Conservation (phyloP, 805 yeast species). For the Priceomyces melissophilus region DNA sequence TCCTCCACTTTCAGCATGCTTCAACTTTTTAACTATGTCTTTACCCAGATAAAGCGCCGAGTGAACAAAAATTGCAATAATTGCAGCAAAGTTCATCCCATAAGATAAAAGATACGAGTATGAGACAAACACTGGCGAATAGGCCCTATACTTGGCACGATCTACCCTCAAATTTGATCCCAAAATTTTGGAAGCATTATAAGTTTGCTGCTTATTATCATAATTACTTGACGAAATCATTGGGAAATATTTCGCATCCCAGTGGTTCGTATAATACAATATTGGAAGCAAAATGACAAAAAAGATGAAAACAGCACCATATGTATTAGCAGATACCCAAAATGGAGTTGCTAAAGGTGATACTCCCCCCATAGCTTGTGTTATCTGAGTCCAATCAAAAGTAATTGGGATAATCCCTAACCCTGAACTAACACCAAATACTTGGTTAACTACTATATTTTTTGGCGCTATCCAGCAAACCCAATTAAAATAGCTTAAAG, state of each 20-base stretch:
- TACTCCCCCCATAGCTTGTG: slow-evolving; percentile 32
- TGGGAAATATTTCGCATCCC: slow-evolving; percentile 22
- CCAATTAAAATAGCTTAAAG: slow-evolving; percentile 59
- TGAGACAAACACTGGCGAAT: slow-evolving; percentile 63
- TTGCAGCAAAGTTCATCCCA: slow-evolving; percentile 57
- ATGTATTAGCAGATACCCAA: slow-evolving; percentile 29
- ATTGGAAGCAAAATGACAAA: slow-evolving; percentile 25
- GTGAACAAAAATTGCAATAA: slow-evolving; percentile 48
- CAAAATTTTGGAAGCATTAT: slow-evolving; percentile 50
- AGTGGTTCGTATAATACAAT: slow-evolving; percentile 19
- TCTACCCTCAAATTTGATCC: slow-evolving; percentile 41
- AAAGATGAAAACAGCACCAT: slow-evolving; percentile 43
- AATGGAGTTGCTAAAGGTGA: slow-evolving; percentile 9
- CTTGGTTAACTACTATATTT: slow-evolving; percentile 57
- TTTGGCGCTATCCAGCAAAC: slow-evolving; percentile 65
- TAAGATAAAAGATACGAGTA: slow-evolving; percentile 58
- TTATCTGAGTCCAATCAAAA: slow-evolving; percentile 62
- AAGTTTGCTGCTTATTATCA: slow-evolving; percentile 48
- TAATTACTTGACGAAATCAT: slow-evolving; percentile 37
- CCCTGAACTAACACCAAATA: slow-evolving; percentile 66
- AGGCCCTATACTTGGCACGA: slow-evolving; percentile 45
- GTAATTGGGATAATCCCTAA: slow-evolving; percentile 60
- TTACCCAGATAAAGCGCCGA: slow-evolving; percentile 44
- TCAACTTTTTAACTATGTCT: slow-evolving; percentile 41
- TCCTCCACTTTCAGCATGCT: slow-evolving; percentile 12